Conservation (phyloP, 2,329 filamentous ascomycete species). For the Amesomyces nigricolor region DNA sequence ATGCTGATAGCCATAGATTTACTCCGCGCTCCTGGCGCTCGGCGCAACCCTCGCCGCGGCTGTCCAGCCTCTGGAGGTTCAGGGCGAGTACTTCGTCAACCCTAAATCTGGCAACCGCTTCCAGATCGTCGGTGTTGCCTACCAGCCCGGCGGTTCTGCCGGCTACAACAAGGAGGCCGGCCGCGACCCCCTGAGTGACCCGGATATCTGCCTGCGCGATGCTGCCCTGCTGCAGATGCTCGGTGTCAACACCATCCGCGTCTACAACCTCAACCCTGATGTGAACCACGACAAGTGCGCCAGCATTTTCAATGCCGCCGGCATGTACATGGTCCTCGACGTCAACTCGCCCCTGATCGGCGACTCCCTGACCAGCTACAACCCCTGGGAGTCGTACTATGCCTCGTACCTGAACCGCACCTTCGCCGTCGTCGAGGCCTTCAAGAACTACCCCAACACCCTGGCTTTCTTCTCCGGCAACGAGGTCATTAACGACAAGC, state of each 20-base stretch:
- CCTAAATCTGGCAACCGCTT: conserved; percentile 53
- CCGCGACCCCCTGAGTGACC: conserved; percentile 56
- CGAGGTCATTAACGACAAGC: conserved; percentile 66
- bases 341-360: conserved; percentile 60
- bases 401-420: conserved; percentile 58
- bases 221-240: conserved; percentile 60
- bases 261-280: conserved; percentile 63
- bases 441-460: conserved; percentile 61
- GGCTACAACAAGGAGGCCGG: conserved; percentile 51
- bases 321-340: conserved; percentile 64
- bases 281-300: conserved; percentile 63
- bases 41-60: conserved; percentile 50
- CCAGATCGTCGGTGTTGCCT: conserved; percentile 62
- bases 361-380: conserved; percentile 49
- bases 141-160: conserved; percentile 62
- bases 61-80: conserved; percentile 51
- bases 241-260: conserved; percentile 61
- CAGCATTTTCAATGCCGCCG: conserved; percentile 62
- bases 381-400: conserved; percentile 57
- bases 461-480: conserved; percentile 74
- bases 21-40: conserved; percentile 46
- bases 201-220: conserved; percentile 55
- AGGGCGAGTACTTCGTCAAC: conserved; percentile 57
- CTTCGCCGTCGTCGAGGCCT: conserved; percentile 61
- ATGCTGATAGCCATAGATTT: conserved; percentile 28